phyloP scores from a whole-genome alignment of 2,329 filamentous ascomycete species.

The Remersonia thermophila region DNA sequence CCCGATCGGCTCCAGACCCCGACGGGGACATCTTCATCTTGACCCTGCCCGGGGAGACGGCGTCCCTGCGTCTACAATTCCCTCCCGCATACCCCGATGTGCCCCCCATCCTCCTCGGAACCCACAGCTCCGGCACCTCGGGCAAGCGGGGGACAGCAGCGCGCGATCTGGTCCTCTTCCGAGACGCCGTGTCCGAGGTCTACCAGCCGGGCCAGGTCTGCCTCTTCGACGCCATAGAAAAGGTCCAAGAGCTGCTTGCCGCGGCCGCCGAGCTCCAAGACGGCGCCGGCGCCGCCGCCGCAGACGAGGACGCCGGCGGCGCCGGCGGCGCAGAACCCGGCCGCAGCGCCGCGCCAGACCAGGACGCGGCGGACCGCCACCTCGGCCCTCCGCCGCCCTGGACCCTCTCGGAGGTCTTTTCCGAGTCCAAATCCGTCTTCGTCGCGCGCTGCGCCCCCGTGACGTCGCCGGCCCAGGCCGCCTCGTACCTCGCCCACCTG shows the following conservation, averaged over 20 bases:
- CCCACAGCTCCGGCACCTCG: constrained; percentile 60
- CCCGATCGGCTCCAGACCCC: constrained; percentile 17
- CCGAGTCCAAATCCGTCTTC: constrained; percentile 81
- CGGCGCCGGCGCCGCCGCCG: constrained; percentile 10
- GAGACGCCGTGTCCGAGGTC: constrained; percentile 51
- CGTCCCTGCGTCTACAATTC: constrained; percentile 54
- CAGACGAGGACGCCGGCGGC: constrained; percentile 2
- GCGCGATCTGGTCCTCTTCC: constrained; percentile 55
- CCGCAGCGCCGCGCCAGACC: neutral
- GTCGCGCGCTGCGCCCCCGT: constrained; percentile 65
- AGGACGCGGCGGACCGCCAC: too few species aligned
- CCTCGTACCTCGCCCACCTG: constrained; percentile 59
- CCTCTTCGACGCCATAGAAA: constrained; percentile 82
- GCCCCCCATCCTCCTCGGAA: constrained; percentile 62
- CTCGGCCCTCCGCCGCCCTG: constrained; percentile 39
- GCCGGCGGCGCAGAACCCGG: neutral
- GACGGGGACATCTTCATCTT: constrained; percentile 44
- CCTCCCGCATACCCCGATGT: constrained; percentile 60
- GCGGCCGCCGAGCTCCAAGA: constrained; percentile 11
- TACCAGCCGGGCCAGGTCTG: constrained; percentile 69
- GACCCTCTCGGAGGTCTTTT: constrained; percentile 59
- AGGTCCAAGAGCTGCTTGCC: constrained; percentile 38
- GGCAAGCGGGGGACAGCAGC: constrained; percentile 60
- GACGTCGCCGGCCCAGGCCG: constrained; percentile 57
- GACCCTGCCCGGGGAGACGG: constrained; percentile 48